A percentile compares a stretch with the other conserved stretches of the same genome.
Conservation (phyloP, 73 alveolate genomes). For the Stentor coeruleus region DNA sequence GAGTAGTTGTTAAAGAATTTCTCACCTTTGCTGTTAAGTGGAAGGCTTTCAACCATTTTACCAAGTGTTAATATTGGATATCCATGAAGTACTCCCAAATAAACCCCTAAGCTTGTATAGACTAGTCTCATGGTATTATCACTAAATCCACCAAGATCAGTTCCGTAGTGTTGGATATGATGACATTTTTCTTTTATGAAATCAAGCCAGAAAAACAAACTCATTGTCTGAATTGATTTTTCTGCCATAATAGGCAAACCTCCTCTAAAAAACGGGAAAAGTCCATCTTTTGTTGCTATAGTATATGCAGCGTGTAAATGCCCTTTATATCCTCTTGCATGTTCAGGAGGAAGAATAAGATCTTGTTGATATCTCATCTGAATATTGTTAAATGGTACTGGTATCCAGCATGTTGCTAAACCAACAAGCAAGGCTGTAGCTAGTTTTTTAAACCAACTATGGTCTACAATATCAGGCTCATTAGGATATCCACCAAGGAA, state of each 20-base stretch:
- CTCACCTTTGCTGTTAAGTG: slow-evolving; percentile 26
- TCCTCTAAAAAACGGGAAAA: slow-evolving; percentile 9
- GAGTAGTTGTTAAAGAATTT: neutral
- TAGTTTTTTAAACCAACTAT: slow-evolving; percentile 5
- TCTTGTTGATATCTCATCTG: slow-evolving; percentile 9
- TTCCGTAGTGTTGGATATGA: slow-evolving; percentile 9
- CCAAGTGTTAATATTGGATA: neutral
- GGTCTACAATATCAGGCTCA: neutral
- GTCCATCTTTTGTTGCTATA: slow-evolving; percentile 15
- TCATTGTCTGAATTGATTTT: neutral
- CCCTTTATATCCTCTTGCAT: slow-evolving; percentile 23
- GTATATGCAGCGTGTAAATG: slow-evolving; percentile 25
- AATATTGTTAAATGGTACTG: slow-evolving; percentile 9
- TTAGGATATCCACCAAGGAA: neutral
- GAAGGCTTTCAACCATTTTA: slow-evolving; percentile 9
- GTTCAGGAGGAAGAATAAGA: slow-evolving; percentile 9
- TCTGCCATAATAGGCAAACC: slow-evolving; percentile 4
- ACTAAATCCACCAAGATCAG: neutral
- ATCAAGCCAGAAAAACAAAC: slow-evolving; percentile 8
- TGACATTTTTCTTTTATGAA: slow-evolving; percentile 10
- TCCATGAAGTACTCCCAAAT: neutral
- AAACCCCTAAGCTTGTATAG: neutral
- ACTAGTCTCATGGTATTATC: neutral
- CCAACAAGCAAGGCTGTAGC: slow-evolving; percentile 12
- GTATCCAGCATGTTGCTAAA: slow-evolving; percentile 14